Base-by-base conservation (phyloP, 2,329 filamentous ascomycete species). In the Seiridium cupressi region DNA sequence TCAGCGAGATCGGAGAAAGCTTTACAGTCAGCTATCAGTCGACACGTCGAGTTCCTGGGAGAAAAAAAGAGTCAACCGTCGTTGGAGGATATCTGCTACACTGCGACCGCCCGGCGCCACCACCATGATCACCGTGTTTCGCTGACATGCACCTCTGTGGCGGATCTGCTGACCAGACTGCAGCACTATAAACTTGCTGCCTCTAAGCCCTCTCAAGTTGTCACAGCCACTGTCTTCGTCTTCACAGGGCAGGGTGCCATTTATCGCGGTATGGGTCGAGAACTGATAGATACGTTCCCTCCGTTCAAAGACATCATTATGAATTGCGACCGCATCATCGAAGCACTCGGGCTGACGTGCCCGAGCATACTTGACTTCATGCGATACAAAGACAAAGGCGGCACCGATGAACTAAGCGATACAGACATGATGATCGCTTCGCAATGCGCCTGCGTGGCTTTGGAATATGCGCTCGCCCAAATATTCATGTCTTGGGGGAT, bases 21-120 rank as follows among this genome's bases (percentile, higher is more conserved):
- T 3, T 35, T 63, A 3, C 46, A 49, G 5, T 46, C 58, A 3
- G 66, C 65, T 34, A 32, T 63, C 2, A 36, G 51, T 18, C 38
- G 55, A 18, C 42, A 66, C 10, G 51, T 62, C 38, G 40, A 18
- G 8, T 63, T 61, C 35, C 32, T 67, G 11, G 13, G 26, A 10
- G 4, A 60, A 59, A 1, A 1, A 57, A n/a, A 58, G 26, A 42
- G n/a, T n/a, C 49, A 10, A 59, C 5, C 59, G n/a, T 56, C 35
- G n/a, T 44, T 68, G 0, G 49, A 57, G 5, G 55, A 64, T 18
- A 55, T 68, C 2, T 66, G 62, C 4, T 68, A 66, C 32, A 67
- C 65, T 3, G 64, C 64, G 3, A 67, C 65, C 0, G 65, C 64
- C 4, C 59, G 65, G 3, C 63, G 65, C 9, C 47, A 63, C 2